phyloP scores from a whole-genome alignment of 164 flowering plant species.

The Macadamia tetraphylla region DNA sequence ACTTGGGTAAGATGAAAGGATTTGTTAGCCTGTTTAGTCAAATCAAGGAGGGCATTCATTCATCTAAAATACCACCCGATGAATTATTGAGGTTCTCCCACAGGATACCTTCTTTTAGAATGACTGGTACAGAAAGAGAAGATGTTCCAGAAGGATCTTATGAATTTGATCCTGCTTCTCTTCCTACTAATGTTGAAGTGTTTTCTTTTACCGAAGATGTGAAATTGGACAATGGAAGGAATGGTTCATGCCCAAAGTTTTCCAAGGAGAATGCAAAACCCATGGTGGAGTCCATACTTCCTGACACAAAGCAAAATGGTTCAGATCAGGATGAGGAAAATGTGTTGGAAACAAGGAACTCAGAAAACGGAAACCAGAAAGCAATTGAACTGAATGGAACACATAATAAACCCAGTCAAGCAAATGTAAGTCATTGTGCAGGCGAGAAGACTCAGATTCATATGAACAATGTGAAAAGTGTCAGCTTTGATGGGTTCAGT shows the following conservation, averaged over 20 bases:
- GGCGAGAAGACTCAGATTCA: neutral
- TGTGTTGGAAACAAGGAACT: neutral
- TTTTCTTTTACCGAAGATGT: constrained; percentile 13
- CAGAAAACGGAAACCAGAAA: neutral
- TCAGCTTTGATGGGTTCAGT: neutral
- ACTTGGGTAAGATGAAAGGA: constrained; percentile 41
- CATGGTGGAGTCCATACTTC: neutral
- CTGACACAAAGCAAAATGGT: neutral
- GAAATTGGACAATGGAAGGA: constrained; percentile 3
- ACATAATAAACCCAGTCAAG: neutral
- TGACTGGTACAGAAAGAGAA: constrained; percentile 44
- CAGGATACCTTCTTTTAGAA: constrained; percentile 38
- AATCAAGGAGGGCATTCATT: constrained; percentile 6
- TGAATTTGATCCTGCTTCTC: constrained; percentile 64
- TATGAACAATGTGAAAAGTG: neutral
- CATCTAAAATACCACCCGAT: constrained; percentile 24
- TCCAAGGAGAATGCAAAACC: neutral
- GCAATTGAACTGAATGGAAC: neutral
- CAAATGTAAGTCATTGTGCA: neutral
- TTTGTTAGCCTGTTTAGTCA: constrained; percentile 41
- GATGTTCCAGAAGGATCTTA: constrained; percentile 47
- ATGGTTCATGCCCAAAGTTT: constrained; percentile 13
- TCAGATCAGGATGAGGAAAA: neutral
- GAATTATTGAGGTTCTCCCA: constrained; percentile 55
- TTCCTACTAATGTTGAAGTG: constrained; percentile 33